Conservation (phyloP, 2,329 filamentous ascomycete genomes). For the Thelonectria rubi region DNA sequence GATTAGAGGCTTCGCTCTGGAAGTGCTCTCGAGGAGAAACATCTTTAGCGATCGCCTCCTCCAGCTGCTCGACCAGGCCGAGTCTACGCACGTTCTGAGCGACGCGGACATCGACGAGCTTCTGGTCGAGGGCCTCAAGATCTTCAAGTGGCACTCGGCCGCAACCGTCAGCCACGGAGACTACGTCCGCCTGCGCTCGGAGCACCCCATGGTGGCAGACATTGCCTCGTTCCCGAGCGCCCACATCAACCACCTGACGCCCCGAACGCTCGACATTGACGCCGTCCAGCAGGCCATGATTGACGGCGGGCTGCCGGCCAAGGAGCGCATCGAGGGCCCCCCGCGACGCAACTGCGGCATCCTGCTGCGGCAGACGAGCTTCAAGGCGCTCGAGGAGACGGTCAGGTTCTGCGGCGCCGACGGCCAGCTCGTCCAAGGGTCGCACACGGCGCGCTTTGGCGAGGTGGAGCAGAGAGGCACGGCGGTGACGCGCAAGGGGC, state of each 20-base stretch:
- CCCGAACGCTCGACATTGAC: conserved; percentile 58
- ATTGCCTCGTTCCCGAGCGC: conserved; percentile 51
- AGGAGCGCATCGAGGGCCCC: conserved; percentile 60
- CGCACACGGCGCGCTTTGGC: conserved; percentile 55
- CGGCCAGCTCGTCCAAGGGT: conserved; percentile 1
- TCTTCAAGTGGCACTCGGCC: conserved; percentile 13
- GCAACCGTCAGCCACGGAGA: neutral
- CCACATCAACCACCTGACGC: conserved; percentile 63
- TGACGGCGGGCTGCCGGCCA: conserved; percentile 50
- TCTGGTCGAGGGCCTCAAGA: conserved; percentile 23
- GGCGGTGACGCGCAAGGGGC: conserved; percentile 55
- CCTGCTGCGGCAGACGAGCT: conserved; percentile 61
- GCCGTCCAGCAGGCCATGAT: conserved; percentile 54
- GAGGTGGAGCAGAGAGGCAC: conserved; percentile 61
- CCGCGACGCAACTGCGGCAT: conserved; percentile 54
- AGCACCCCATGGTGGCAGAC: conserved; percentile 54
- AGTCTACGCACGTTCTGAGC: conserved; percentile 33
- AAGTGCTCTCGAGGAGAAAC: conserved; percentile 18
- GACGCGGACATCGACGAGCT: conserved; percentile 3
- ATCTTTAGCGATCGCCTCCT: conserved; percentile 24
- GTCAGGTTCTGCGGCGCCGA: conserved; percentile 48
- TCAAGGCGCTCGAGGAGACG: conserved; percentile 57
- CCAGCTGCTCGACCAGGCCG: conserved; percentile 50
- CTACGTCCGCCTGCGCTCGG: neutral
- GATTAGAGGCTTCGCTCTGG: neutral